phyloP scores from a whole-genome alignment of 2,329 filamentous ascomycete genomes.

The Phyllosticta capitalensis region DNA sequence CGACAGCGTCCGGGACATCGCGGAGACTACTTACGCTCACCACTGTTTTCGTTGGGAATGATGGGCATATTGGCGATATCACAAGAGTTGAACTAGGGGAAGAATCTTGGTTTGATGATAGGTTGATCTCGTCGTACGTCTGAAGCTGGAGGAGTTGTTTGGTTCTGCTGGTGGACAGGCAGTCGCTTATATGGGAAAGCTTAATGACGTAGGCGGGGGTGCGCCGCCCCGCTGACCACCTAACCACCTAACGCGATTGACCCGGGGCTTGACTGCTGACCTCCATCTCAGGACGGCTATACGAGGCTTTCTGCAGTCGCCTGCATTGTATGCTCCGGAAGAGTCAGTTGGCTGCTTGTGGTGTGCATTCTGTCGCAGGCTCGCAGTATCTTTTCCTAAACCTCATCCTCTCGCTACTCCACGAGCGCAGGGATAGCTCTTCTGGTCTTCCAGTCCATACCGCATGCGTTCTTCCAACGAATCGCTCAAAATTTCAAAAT shows the following conservation, averaged over 20 bases:
- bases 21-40: slow-evolving; percentile 20
- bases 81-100: background rate
- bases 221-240: background rate
- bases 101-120: background rate
- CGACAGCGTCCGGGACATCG: background rate
- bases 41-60: slow-evolving; percentile 33
- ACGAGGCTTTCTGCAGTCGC: background rate
- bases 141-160: background rate
- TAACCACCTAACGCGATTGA: background rate
- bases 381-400: too few relatives aligned
- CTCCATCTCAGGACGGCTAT: background rate
- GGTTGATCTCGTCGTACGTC: background rate
- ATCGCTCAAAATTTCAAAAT: too few relatives aligned
- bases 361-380: too few relatives aligned
- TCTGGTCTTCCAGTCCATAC: too few relatives aligned
- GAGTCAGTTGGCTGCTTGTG: too few relatives aligned
- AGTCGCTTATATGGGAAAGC: background rate
- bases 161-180: background rate
- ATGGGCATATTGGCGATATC: slow-evolving; percentile 29
- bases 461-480: too few relatives aligned
- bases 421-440: too few relatives aligned
- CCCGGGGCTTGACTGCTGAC: background rate
- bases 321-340: background rate
- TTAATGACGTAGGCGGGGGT: background rate
- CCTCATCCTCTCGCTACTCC: too few relatives aligned